phyloP scores from a whole-genome alignment of 305 asterid genomes.

The Withania somnifera region DNA sequence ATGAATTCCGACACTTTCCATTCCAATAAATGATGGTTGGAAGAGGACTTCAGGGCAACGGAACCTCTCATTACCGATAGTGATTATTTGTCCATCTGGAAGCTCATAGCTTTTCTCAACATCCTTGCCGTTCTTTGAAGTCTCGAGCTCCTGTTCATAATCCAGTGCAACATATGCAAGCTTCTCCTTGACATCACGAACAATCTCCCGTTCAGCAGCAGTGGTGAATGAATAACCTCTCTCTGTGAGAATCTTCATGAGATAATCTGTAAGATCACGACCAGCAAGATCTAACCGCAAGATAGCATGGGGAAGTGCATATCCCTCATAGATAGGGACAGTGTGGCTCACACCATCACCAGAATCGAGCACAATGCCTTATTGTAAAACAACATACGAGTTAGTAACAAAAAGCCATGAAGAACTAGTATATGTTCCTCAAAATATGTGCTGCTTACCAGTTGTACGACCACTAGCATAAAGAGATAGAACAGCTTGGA shows the following conservation, averaged over 20 bases:
- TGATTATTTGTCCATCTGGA: conserved; percentile 29
- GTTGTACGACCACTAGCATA: conserved; percentile 43
- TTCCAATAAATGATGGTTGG: conserved; percentile 29
- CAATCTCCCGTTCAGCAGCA: conserved; percentile 29
- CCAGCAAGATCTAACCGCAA: conserved; percentile 33
- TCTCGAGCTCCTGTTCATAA: conserved; percentile 22
- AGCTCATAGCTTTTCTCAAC: conserved; percentile 30
- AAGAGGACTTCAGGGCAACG: conserved; percentile 35
- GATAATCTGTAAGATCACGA: conserved; percentile 27
- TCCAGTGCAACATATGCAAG: conserved; percentile 27
- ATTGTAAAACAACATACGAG: not conserved
- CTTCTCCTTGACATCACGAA: conserved; percentile 32
- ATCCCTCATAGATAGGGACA: conserved; percentile 32
- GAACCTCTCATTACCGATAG: conserved; percentile 29
- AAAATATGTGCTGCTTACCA: conserved; percentile 5
- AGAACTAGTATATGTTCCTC: not conserved
- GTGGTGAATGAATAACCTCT: conserved; percentile 27
- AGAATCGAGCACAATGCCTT: conserved; percentile 32
- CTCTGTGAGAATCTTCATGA: conserved; percentile 28
- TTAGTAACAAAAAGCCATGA: not conserved
- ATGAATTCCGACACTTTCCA: conserved; percentile 28
- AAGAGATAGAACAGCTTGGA: conserved; percentile 33
- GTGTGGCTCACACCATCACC: conserved; percentile 38
- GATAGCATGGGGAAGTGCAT: conserved; percentile 34
- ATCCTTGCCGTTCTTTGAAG: conserved; percentile 17